phyloP scores from a whole-genome alignment of 495 filamentous ascomycete genomes.

The Penicillium daleae region DNA sequence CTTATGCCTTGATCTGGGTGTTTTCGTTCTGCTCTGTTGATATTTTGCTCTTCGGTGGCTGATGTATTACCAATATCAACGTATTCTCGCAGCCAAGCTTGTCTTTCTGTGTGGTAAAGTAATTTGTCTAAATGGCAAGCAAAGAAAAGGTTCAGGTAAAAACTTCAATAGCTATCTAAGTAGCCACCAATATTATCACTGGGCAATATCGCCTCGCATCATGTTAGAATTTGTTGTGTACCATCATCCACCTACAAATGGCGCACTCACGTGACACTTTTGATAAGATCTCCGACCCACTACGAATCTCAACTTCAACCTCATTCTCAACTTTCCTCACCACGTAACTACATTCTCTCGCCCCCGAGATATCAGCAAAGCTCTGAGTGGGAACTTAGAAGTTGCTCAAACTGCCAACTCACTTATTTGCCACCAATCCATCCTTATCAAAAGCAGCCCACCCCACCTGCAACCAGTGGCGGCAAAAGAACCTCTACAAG shows the following conservation, averaged over 20 bases:
- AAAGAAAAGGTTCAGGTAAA: background rate
- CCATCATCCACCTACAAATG: background rate
- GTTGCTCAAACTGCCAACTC: background rate
- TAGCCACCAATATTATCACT: background rate
- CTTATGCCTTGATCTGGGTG: conserved; percentile 16
- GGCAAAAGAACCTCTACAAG: background rate
- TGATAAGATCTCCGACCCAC: background rate
- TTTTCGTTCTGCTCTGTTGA: conserved; percentile 14
- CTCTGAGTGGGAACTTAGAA: background rate
- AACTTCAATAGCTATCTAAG: background rate
- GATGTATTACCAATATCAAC: conserved; percentile 27
- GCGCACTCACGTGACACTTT: background rate
- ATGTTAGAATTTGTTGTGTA: too few species aligned
- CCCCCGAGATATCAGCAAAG: background rate
- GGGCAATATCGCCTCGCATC: background rate
- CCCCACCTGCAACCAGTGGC: background rate
- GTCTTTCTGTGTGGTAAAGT: background rate
- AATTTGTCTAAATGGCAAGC: background rate
- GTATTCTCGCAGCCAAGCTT: conserved; percentile 3
- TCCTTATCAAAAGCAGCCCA: background rate
- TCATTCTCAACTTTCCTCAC: background rate
- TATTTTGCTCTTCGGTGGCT: conserved; percentile 28
- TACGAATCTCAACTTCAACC: background rate
- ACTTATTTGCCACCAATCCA: background rate
- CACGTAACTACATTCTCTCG: background rate